Base-by-base conservation (phyloP, 148 eudicot species). In the Chenopodium album region DNA sequence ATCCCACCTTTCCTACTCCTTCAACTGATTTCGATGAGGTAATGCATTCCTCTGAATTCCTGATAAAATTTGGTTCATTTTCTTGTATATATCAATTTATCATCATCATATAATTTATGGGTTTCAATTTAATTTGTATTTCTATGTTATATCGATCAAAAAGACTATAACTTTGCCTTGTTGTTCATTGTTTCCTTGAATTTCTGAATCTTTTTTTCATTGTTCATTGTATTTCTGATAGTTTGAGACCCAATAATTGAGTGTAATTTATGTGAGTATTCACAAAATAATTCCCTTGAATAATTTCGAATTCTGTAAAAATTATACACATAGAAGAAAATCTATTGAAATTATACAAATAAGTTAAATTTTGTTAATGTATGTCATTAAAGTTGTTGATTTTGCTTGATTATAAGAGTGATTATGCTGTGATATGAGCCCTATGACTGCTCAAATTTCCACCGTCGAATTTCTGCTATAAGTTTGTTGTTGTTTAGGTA, bases 21-120 rank as follows among this genome's bases (percentile, higher is more conserved):
- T 56, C 69, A 71, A n/a, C 41, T 71, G 7, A 71, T 13, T 48
- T 31, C 23, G 26, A 41, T 46, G 32, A 73, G 76, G 76, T 73
- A 73, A 73, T 73, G 19, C 56, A 46, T 73, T 73, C 59, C 76
- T 73, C 76, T 73, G 19, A n/a, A 47, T n/a, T 73, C 32, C 48
- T 48, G 29, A 23, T 41, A 26, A 7, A 72, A 72, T 6, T 72
- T 26, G 75, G 28, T 72, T 46, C 0, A 7, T n/a, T 72, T 3
- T 44, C 12, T n/a, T 65, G 10, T 8, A 0, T 59, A 59, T 14
- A 14, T 19, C 19, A 59, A 59, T 59, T 59, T 50, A 50, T 50
- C 54, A 13, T 50, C 54, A 50, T 26, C 26, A 26, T 26, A 26
- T 26, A 26, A 26, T 69, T 14, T 31, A 1, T 26, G 26, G 23